phyloP scores from a whole-genome alignment of 176 grass and related monocot species.

The Oryza longistaminata region DNA sequence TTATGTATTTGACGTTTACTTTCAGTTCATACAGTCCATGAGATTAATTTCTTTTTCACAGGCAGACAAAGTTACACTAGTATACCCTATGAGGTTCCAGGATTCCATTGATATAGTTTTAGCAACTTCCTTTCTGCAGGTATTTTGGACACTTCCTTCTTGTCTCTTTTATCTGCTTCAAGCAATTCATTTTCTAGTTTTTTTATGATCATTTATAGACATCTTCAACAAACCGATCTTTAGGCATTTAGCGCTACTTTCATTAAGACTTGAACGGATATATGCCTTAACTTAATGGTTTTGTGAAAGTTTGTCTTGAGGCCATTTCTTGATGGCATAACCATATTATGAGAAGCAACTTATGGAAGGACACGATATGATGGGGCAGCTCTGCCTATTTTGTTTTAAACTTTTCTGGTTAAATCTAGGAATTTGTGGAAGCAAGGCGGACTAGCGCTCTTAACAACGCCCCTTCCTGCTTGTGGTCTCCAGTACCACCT shows the following conservation, averaged over 20 bases:
- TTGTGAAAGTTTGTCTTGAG: neutral
- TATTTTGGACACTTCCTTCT: constrained; percentile 45
- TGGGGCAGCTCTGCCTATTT: neutral
- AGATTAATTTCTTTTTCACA: constrained; percentile 40
- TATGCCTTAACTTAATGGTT: constrained; percentile 13
- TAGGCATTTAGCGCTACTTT: constrained; percentile 2
- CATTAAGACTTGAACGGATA: neutral
- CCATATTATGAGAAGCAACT: neutral
- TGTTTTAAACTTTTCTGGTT: neutral
- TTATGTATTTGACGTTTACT: constrained; percentile 19
- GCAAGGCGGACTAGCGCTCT: constrained; percentile 82
- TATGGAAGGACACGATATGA: neutral
- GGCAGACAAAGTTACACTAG: constrained; percentile 81
- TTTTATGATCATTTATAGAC: constrained; percentile 4
- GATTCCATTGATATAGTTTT: constrained; percentile 94
- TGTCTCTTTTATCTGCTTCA: constrained; percentile 6
- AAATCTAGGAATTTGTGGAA: constrained; percentile 95
- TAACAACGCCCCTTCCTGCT: constrained; percentile 87
- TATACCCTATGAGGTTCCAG: constrained; percentile 99
- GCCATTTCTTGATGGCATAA: constrained; percentile 1
- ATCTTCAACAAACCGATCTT: constrained; percentile 11
- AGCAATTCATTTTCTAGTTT: constrained; percentile 13
- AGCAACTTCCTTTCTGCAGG: constrained; percentile 95
- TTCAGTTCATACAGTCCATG: neutral
- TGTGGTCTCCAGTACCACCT: constrained; percentile 86